A percentile compares a stretch with the other conserved stretches of the same genome.
Conservation (phyloP, 495 filamentous ascomycete genomes). For the Rhypophila decipiens region DNA sequence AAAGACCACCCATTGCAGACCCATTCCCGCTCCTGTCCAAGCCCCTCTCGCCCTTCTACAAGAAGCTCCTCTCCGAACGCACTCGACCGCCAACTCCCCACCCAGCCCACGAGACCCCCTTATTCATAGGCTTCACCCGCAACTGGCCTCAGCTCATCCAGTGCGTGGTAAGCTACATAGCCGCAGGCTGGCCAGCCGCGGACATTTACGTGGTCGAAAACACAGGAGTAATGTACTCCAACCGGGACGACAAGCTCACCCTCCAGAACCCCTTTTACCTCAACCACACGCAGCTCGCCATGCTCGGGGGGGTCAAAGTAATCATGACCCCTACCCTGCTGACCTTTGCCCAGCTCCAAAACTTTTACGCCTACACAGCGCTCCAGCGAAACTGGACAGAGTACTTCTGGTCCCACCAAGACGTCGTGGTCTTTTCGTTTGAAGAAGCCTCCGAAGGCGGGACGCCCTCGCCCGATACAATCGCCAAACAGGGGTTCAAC, state of each 20-base stretch:
- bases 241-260: constrained; percentile 38
- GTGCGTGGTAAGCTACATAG: constrained; percentile 51
- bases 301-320: constrained; percentile 51
- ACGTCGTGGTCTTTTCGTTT: constrained; percentile 46
- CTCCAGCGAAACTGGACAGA: constrained; percentile 41
- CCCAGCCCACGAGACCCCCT: constrained; percentile 33
- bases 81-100: not conserved
- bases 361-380: constrained; percentile 47
- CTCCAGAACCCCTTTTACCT: constrained; percentile 59
- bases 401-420: constrained; percentile 59
- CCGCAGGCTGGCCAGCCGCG: constrained; percentile 53
- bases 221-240: constrained; percentile 53
- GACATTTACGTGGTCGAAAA: constrained; percentile 60
- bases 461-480: not conserved
- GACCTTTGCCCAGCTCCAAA: constrained; percentile 57
- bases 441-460: constrained; percentile 4
- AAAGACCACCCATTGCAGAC: not conserved
- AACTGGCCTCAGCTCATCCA: constrained; percentile 55
- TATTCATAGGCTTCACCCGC: constrained; percentile 54
- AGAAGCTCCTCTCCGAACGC: not conserved
- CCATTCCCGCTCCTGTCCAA: not conserved
- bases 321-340: constrained; percentile 52
- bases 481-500: not conserved
- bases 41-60: not conserved
- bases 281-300: constrained; percentile 45